These are phyloP conservation scores for Tetrastigma voinierianum DNA, from an alignment of 164 flowering plant genomes.

Conservation along the genomic window DNA sequence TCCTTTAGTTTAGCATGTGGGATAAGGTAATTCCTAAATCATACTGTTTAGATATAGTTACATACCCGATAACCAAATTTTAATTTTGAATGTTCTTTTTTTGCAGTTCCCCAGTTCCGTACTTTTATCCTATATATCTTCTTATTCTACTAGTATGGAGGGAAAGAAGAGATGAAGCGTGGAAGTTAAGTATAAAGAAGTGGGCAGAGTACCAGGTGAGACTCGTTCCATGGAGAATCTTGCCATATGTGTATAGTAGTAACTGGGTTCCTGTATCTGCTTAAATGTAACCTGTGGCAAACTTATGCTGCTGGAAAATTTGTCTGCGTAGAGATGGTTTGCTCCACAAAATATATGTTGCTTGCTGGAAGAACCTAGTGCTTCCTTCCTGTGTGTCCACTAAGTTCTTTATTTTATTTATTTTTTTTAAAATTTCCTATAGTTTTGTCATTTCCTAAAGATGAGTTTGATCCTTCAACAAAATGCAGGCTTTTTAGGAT, in stretches of 20 bases:
- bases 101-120: conserved; percentile 93
- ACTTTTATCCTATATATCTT: conserved; percentile 87
- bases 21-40: conserved; percentile 50
- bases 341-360: no score
- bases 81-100: neutral
- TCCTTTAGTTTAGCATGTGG: conserved; percentile 97
- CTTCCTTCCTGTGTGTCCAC: no score
- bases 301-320: no score
- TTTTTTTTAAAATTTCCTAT: no score
- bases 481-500: no score
- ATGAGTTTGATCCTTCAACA: no score
- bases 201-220: conserved; percentile 87
- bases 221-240: conserved; percentile 85
- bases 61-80: neutral
- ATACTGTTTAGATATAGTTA: neutral
- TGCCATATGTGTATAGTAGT: conserved; percentile 83
- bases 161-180: conserved; percentile 92
- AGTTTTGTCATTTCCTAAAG: no score
- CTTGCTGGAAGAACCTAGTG: no score
- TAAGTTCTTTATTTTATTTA: no score
- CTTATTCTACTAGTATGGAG: conserved; percentile 93
- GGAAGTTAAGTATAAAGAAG: conserved; percentile 84
- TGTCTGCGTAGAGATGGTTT: no score
- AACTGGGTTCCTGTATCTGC: neutral
- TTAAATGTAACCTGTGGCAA: no score